Evolutionary conservation across 2,329 filamentous ascomycete genomes (phyloP).

Genomic region (Colletotrichum camelliae): DNA sequence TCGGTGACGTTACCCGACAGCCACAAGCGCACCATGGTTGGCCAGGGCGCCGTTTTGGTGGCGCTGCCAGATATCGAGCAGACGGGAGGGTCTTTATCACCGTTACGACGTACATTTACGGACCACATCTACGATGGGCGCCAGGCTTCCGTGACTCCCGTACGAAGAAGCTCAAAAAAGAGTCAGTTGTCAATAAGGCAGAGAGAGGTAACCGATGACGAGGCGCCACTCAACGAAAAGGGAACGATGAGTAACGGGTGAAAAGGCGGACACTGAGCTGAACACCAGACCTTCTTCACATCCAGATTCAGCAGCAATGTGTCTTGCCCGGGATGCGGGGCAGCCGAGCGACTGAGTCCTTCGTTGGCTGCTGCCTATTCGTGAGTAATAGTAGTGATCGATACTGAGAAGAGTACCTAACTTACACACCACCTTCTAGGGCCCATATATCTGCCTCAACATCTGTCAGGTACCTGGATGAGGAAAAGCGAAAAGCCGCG

Average conservation of each 20-base stretch:
- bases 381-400: no score
- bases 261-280: neutral
- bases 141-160: neutral
- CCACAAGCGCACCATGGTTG: neutral
- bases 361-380: no score
- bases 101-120: neutral
- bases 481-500: no score
- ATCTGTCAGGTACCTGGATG: no score
- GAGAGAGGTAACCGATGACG: neutral
- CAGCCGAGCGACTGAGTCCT: neutral
- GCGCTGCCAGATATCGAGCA: conserved; percentile 3
- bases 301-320: neutral
- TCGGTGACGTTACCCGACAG: neutral
- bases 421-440: no score
- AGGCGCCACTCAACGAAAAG: neutral
- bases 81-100: conserved; percentile 2
- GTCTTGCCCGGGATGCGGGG: neutral
- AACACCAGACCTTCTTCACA: neutral
- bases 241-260: neutral
- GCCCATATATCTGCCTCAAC: no score
- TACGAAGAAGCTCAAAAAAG: neutral
- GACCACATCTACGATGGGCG: neutral
- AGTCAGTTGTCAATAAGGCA: neutral
- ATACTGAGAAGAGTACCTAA: no score
- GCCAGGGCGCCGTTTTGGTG: neutral